Evolutionary conservation across 2,329 filamentous ascomycete species (phyloP).

Genomic region (Neofusicoccum kwambonambiense): DNA sequence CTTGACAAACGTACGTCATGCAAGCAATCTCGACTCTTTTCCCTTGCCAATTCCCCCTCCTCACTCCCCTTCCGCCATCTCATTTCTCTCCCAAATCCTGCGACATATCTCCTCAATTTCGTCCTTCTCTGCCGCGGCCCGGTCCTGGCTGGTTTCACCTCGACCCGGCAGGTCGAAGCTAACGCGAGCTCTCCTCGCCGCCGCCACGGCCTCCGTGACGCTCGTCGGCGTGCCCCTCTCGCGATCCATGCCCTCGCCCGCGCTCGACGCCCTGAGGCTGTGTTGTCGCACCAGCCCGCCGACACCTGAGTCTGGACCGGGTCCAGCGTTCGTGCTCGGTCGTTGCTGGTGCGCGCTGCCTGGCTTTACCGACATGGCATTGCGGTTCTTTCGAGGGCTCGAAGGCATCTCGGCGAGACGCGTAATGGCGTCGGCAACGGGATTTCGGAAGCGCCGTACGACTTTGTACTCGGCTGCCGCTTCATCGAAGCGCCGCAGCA

Average conservation of each 20-base stretch:
- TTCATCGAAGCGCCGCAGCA: slow-evolving; percentile 65
- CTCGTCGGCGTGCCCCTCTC: slow-evolving; percentile 26
- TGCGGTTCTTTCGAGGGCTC: slow-evolving; percentile 23
- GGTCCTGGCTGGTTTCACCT: slow-evolving; percentile 14
- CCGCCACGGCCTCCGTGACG: slow-evolving; percentile 26
- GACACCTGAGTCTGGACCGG: slow-evolving; percentile 13
- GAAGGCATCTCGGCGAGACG: slow-evolving; percentile 56
- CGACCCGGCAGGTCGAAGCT: slow-evolving; percentile 16
- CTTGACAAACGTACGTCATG: too few species aligned
- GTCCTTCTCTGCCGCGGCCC: background rate
- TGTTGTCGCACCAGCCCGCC: slow-evolving; percentile 22
- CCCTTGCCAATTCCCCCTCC: background rate
- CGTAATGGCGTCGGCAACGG: slow-evolving; percentile 62
- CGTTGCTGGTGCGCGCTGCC: slow-evolving; percentile 23
- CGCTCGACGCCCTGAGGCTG: slow-evolving; percentile 25
- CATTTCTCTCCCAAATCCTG: slow-evolving; percentile 40
- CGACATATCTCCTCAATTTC: slow-evolving; percentile 42
- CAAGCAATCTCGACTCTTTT: slow-evolving; percentile 5
- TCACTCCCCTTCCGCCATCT: slow-evolving; percentile 38
- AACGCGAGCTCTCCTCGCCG: slow-evolving; percentile 21
- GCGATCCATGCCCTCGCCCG: slow-evolving; percentile 21
- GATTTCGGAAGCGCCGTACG: slow-evolving; percentile 69
- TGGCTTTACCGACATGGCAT: background rate
- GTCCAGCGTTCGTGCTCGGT: slow-evolving; percentile 22
- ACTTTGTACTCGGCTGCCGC: slow-evolving; percentile 74